Evolutionary conservation across 352 stramenopile species (phyloP), one percentile per base, ranked within the genome.

Genomic region (Pilasporangium apinafurcum): DNA sequence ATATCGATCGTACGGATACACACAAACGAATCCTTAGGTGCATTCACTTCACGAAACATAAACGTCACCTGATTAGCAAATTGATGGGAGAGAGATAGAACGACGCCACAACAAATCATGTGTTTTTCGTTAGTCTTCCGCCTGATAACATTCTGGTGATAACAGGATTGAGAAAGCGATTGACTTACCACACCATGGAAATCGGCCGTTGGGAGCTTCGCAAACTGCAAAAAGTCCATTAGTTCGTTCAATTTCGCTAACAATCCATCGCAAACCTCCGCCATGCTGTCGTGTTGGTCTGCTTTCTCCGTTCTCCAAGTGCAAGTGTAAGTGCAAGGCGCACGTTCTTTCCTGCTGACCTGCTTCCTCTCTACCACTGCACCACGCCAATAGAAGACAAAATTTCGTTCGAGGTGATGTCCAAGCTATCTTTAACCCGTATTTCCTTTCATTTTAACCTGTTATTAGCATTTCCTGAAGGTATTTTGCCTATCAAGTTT

Each of bases 21-120:
- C 4, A 62, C 72, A 42, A 88, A 65, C 14, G 56, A 59, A 21
- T 67, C 53, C 27, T 68, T 68, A 25, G 64, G 55, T 3, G 60
- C 58, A 0, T 52, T 53, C 14, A 70, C 68, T 5, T 58, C 56
- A 42, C 75, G 68, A 48, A 92, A 92, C 59, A 77, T 77, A 54
- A 92, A 92, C 16, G 78, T 87, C 22, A 92, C 80, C 80, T 92
- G 30, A 36, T 39, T n/a, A n/a, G n/a, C n/a, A n/a, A n/a, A n/a
- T n/a, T n/a, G n/a, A n/a, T n/a, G n/a, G n/a, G n/a, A n/a, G n/a
- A n/a, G n/a, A n/a, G n/a, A n/a, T n/a, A n/a, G n/a, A n/a, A n/a
- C n/a, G n/a, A n/a, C n/a, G n/a, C n/a, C n/a, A n/a, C n/a, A n/a
- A n/a, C n/a, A n/a, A n/a, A n/a, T n/a, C n/a, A n/a, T n/a, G n/a